These are phyloP conservation scores for Penicillium nucicola DNA, from an alignment of 495 filamentous ascomycete species.

Conservation along the genomic window DNA sequence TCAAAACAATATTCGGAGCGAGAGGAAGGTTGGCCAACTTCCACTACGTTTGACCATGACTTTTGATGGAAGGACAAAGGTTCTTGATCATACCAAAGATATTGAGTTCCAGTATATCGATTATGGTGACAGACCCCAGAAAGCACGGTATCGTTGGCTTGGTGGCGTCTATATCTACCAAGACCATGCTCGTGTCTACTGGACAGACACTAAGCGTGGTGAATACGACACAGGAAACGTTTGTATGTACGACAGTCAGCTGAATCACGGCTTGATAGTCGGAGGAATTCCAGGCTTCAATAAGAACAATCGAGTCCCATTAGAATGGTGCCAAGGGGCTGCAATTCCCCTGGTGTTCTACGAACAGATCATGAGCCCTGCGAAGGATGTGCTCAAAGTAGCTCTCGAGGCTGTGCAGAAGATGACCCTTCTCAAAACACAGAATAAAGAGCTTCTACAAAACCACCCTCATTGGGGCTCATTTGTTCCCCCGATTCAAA, in stretches of 20 bases:
- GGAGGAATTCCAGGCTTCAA: constrained; percentile 15
- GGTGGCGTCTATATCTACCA: constrained; percentile 36
- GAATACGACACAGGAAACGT: constrained; percentile 16
- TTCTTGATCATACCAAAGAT: constrained; percentile 30
- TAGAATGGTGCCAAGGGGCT: constrained; percentile 15
- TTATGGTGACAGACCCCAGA: background rate
- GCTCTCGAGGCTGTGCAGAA: constrained; percentile 7
- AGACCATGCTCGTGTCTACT: constrained; percentile 29
- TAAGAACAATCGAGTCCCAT: constrained; percentile 20
- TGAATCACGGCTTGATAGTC: constrained; percentile 21
- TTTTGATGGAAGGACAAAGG: background rate
- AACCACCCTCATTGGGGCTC: background rate
- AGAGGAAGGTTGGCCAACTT: constrained; percentile 15
- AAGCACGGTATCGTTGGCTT: constrained; percentile 39
- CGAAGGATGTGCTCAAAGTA: constrained; percentile 7
- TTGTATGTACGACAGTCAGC: constrained; percentile 29
- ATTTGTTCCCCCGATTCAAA: background rate
- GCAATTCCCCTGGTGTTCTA: constrained; percentile 32
- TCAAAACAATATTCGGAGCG: background rate
- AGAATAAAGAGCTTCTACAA: background rate
- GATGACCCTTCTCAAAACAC: constrained; percentile 1
- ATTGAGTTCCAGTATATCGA: constrained; percentile 24
- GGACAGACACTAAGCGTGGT: constrained; percentile 29
- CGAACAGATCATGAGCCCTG: constrained; percentile 33
- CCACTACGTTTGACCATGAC: constrained; percentile 31